Base-by-base conservation (phyloP, 2,329 filamentous ascomycete genomes). In the Lecanosticta acicola region DNA sequence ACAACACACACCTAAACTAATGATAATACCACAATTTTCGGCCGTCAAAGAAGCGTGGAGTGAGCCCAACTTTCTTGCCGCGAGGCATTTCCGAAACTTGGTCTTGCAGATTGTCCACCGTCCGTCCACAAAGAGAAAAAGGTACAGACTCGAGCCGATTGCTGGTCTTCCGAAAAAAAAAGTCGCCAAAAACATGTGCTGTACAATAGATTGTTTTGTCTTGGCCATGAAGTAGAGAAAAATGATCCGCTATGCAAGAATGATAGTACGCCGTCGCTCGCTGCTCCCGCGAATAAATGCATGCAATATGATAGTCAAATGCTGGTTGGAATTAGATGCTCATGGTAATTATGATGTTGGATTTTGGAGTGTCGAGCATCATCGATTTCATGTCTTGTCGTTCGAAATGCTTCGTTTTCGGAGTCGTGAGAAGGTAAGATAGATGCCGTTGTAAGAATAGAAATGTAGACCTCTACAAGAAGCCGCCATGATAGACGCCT, bases 401-500 rank as follows among this genome's bases (percentile, higher is more conserved):
- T n/a, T n/a, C n/a, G n/a, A n/a, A n/a, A n/a, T n/a, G n/a, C n/a
- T n/a, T n/a, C n/a, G n/a, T n/a, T n/a, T n/a, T n/a, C n/a, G n/a
- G n/a, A 29, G 24, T 29, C 24, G 24, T 29, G 24, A 29, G n/a
- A n/a, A n/a, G n/a, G n/a, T n/a, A n/a, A n/a, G n/a, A n/a, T n/a
- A n/a, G n/a, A n/a, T n/a, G n/a, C n/a, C n/a, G n/a, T n/a, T n/a
- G n/a, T n/a, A n/a, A n/a, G n/a, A n/a, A n/a, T n/a, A n/a, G n/a
- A 41, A 29, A 7, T 29, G 24, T 11, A 11, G 24, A 5, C 16
- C n/a, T 32, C 53, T 36, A 63, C 20, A 64, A 45, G 49, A 63
- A 62, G 17, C 59, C 60, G 10, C 55, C 59, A 34, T 51, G 49
- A 14, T 51, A 63, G 35, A 72, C 71, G 10, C 71, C 72, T 16